A percentile compares a stretch with the other conserved stretches of the same genome.
Evolutionary conservation across 768 basidiomycete species (phyloP).

Genomic region (Galerina sulciceps): DNA sequence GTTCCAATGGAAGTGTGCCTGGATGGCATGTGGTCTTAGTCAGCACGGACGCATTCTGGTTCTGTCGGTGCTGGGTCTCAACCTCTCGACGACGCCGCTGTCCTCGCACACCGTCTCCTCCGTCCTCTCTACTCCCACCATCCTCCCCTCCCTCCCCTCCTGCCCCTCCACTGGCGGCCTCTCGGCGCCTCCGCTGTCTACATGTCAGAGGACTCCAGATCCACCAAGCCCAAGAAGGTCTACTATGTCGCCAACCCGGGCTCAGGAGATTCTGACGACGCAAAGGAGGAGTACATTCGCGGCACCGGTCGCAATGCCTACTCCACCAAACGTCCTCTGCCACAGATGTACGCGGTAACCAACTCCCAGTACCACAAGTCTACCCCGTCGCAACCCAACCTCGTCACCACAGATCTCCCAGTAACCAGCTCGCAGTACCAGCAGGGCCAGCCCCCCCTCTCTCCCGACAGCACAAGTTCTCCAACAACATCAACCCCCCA

Average conservation of each 20-base stretch:
- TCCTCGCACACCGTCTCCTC: conserved; percentile 16
- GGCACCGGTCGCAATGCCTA: neutral
- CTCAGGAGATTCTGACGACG: conserved; percentile 46
- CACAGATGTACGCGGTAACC: conserved; percentile 6
- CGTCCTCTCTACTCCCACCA: conserved; percentile 12
- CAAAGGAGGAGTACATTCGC: conserved; percentile 29
- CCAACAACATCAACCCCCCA: conserved; percentile 71
- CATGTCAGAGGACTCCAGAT: conserved; percentile 68
- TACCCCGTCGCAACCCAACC: conserved; percentile 26
- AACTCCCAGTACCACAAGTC: conserved; percentile 15
- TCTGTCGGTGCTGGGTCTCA: conserved; percentile 16
- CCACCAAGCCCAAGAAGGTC: conserved; percentile 43
- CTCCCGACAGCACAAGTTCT: conserved; percentile 72
- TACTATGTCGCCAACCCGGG: conserved; percentile 68
- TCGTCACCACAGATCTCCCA: conserved; percentile 24
- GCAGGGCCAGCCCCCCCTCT: conserved; percentile 53
- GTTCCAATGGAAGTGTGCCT: conserved; percentile 26
- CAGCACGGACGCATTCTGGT: conserved; percentile 29
- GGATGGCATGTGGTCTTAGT: conserved; percentile 18
- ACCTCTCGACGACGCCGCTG: conserved; percentile 22
- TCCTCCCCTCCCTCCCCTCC: neutral
- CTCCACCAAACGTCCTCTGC: conserved; percentile 4
- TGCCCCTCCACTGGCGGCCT: neutral
- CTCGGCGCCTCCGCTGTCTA: conserved; percentile 17
- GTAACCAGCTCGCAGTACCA: conserved; percentile 6